These are phyloP conservation scores for Skeletonema costatum DNA, from an alignment of 108 stramenopile genomes.

Conservation along the genomic window DNA sequence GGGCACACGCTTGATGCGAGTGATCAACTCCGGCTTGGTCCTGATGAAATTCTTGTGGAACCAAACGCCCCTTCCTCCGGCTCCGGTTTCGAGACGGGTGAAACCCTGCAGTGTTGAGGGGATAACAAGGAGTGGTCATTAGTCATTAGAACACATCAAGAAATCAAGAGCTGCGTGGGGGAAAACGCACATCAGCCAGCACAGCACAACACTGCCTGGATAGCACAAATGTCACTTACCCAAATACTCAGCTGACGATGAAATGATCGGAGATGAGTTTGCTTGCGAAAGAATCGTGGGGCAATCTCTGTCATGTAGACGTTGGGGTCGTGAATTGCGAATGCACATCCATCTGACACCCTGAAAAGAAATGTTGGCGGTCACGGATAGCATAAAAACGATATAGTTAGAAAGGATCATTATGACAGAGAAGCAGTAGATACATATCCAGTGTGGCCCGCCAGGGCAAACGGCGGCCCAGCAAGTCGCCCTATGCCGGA, in stretches of 20 bases:
- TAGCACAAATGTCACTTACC: neutral
- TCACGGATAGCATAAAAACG: neutral
- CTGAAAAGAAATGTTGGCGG: neutral
- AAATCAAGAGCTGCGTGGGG: no score
- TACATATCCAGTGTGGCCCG: no score
- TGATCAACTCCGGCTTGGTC: constrained; percentile 15
- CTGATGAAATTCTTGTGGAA: constrained; percentile 20
- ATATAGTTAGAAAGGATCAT: no score
- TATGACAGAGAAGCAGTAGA: no score
- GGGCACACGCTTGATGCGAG: constrained; percentile 17
- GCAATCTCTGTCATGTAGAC: constrained; percentile 17
- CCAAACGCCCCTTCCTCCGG: constrained; percentile 16
- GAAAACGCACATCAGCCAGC: no score
- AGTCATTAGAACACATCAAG: no score
- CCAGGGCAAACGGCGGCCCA: no score
- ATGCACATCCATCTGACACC: constrained; percentile 19
- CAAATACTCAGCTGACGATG: constrained; percentile 27
- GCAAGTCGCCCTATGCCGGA: no score
- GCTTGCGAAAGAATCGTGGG: constrained; percentile 16
- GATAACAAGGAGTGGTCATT: neutral
- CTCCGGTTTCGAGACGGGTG: constrained; percentile 18
- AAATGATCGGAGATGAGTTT: constrained; percentile 18
- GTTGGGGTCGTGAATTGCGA: constrained; percentile 21
- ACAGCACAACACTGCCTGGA: no score
- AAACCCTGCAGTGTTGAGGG: neutral